These are phyloP conservation scores for Arthrobotrys sphaeroides DNA, from an alignment of 2,329 filamentous ascomycete species.

Conservation along the genomic window DNA sequence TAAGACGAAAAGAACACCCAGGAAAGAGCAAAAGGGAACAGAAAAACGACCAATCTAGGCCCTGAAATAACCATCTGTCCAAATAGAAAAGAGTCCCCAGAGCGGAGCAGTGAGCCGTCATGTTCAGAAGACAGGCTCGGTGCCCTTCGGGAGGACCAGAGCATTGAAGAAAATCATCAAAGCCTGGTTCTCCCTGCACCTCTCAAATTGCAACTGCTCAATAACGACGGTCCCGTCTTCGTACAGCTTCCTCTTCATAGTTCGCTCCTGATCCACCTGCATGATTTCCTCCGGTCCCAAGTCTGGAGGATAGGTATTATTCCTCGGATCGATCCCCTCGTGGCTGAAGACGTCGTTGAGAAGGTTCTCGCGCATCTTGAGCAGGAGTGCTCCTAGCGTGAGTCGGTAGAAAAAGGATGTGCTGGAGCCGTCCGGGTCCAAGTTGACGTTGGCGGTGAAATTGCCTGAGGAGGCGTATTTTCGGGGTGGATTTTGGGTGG, in stretches of 20 bases:
- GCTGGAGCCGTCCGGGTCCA: slow-evolving; percentile 7
- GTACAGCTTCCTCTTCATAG: background rate
- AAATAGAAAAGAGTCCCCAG: too few relatives aligned
- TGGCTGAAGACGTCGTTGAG: slow-evolving; percentile 11
- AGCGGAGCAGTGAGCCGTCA: too few relatives aligned
- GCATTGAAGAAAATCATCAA: slow-evolving; percentile 34
- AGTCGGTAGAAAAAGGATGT: slow-evolving; percentile 8
- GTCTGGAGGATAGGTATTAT: background rate
- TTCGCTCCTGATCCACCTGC: background rate
- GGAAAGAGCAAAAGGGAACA: too few relatives aligned
- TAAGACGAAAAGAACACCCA: too few relatives aligned
- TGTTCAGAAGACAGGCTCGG: background rate
- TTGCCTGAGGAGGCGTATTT: background rate
- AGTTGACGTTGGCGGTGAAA: slow-evolving; percentile 25
- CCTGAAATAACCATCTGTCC: too few relatives aligned
- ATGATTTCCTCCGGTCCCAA: background rate
- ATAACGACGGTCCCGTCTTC: slow-evolving; percentile 23
- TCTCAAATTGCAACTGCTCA: slow-evolving; percentile 29
- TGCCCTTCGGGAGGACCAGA: background rate
- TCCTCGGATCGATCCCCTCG: background rate
- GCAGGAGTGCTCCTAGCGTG: slow-evolving; percentile 32
- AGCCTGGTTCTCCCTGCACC: slow-evolving; percentile 25
- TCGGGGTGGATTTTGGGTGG: background rate
- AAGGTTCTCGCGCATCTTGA: slow-evolving; percentile 23
- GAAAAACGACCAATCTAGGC: too few relatives aligned